A percentile compares a stretch with the other conserved stretches of the same genome.
These are phyloP conservation scores for Chimonanthus salicifolius DNA, from an alignment of 164 flowering plant species.

Conservation along the genomic window DNA sequence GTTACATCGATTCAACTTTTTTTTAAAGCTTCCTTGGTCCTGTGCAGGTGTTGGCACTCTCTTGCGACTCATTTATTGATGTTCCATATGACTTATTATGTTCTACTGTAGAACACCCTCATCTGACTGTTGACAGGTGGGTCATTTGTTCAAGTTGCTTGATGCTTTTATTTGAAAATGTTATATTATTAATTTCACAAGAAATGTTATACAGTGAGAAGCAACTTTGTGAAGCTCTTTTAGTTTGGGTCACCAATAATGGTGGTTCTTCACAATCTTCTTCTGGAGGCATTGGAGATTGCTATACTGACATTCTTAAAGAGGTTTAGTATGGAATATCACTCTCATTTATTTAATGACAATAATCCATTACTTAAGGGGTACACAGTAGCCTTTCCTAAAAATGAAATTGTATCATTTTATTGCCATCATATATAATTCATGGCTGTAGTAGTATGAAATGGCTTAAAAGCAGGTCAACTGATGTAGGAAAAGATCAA, in stretches of 20 bases:
- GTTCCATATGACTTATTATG: slow-evolving; percentile 42
- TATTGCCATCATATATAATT: too few species aligned
- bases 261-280: slow-evolving; percentile 12
- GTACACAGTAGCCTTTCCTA: too few species aligned
- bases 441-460: too few species aligned
- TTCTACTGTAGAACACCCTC: slow-evolving; percentile 41
- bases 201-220: slow-evolving; percentile 48
- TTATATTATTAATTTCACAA: slow-evolving; percentile 7
- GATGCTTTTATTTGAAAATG: background rate
- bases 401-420: too few species aligned
- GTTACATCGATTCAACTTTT: background rate
- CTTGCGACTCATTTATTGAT: slow-evolving; percentile 35
- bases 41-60: slow-evolving; percentile 54
- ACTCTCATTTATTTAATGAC: background rate
- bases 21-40: background rate
- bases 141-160: slow-evolving; percentile 3
- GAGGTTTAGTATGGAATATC: slow-evolving; percentile 28
- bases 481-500: too few species aligned
- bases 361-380: background rate
- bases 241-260: slow-evolving; percentile 46
- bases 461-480: too few species aligned
- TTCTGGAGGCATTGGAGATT: slow-evolving; percentile 11
- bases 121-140: slow-evolving; percentile 68
- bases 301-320: slow-evolving; percentile 26
- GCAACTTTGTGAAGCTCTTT: slow-evolving; percentile 59